Evolutionary conservation across 176 grass and related monocot species (phyloP).

Genomic region (Juncus effusus): DNA sequence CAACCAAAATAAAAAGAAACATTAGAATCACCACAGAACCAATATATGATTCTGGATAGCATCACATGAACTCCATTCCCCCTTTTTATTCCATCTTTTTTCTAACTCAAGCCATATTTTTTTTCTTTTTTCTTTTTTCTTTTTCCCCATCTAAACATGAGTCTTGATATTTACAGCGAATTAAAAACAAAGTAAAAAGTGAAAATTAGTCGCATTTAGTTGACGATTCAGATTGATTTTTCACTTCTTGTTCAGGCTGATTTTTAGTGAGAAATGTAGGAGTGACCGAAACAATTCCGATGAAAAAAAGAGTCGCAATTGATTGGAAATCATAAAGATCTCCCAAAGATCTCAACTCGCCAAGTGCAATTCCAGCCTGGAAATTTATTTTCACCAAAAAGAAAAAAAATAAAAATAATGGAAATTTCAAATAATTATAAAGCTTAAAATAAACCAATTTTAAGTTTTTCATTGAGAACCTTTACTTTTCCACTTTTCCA

Average conservation of each 20-base stretch:
- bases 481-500: too few species aligned
- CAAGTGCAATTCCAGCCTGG: slow-evolving; percentile 93
- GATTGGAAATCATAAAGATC: slow-evolving; percentile 95
- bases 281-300: slow-evolving; percentile 81
- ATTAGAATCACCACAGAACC: slow-evolving; percentile 22
- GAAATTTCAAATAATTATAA: too few species aligned
- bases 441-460: too few species aligned
- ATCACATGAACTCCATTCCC: slow-evolving; percentile 4
- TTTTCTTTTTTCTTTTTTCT: neutral
- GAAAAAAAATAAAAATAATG: neutral
- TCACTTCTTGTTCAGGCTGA: slow-evolving; percentile 41
- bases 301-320: slow-evolving; percentile 75
- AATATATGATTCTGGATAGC: slow-evolving; percentile 14
- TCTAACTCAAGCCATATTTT: neutral
- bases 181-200: neutral
- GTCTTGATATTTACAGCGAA: slow-evolving; percentile 53
- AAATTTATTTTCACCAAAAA: slow-evolving; percentile 1
- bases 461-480: too few species aligned
- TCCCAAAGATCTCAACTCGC: slow-evolving; percentile 71
- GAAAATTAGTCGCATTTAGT: slow-evolving; percentile 21
- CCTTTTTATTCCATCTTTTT: slow-evolving; percentile 3
- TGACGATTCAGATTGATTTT: neutral
- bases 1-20: neutral
- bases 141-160: neutral
- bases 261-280: slow-evolving; percentile 71